Evolutionary conservation across 1,284 basidiomycete genomes (phyloP).

Genomic region (Moesziomyces sp.): DNA sequence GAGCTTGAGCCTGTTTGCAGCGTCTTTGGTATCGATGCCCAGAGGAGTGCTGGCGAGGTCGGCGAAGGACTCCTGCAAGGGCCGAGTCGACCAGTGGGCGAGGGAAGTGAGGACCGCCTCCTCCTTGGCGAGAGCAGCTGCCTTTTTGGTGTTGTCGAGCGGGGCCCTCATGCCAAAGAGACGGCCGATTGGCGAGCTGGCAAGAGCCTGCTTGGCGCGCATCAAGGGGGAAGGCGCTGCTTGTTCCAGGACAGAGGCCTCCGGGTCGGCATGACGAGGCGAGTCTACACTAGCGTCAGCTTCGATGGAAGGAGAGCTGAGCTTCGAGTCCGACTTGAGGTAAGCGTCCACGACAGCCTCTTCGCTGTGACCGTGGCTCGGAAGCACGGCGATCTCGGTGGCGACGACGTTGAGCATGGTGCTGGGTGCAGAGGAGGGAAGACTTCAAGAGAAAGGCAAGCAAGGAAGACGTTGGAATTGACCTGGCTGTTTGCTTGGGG

Average conservation of each 20-base stretch:
- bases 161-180: conserved; percentile 2
- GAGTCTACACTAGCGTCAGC: not conserved
- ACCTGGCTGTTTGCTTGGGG: conserved; percentile 7
- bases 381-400: conserved; percentile 3
- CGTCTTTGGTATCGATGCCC: conserved; percentile 4
- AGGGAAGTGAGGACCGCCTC: conserved; percentile 3
- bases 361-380: not conserved
- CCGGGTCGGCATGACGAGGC: conserved; percentile 1
- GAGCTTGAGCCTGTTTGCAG: conserved; percentile 9
- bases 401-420: not conserved
- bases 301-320: not conserved
- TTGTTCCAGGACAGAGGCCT: conserved; percentile 1
- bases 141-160: conserved; percentile 5
- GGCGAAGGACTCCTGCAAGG: conserved; percentile 2
- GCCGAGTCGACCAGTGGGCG: conserved; percentile 2
- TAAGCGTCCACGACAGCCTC: not conserved
- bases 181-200: conserved; percentile 5
- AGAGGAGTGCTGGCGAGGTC: conserved; percentile 1
- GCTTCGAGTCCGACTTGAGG: not conserved
- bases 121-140: conserved; percentile 10
- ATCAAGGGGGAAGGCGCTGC: not conserved
- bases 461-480: conserved; percentile 11
- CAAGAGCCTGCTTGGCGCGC: conserved; percentile 1
- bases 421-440: not conserved
- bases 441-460: conserved; percentile 1